These are phyloP conservation scores for Aethionema arabicum DNA, from an alignment of 345 rosid genomes.

Conservation along the genomic window DNA sequence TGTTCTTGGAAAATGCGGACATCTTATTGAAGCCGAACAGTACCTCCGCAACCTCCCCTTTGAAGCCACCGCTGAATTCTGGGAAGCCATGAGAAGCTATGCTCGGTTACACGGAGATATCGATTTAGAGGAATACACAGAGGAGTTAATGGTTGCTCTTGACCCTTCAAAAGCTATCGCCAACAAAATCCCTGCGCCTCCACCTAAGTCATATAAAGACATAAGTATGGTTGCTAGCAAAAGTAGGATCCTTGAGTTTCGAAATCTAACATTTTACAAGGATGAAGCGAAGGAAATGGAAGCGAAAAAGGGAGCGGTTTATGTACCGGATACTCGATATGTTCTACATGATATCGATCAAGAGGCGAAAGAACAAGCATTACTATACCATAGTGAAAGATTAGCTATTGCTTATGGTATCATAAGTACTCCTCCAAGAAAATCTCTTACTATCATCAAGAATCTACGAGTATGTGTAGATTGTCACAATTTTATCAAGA, in stretches of 20 bases:
- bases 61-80: conserved; percentile 54
- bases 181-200: conserved; percentile 56
- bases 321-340: conserved; percentile 67
- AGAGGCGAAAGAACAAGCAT: conserved; percentile 79
- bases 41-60: conserved; percentile 57
- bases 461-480: conserved; percentile 75
- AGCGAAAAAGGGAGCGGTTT: conserved; percentile 49
- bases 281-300: conserved; percentile 66
- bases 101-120: conserved; percentile 63
- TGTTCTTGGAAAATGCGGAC: conserved; percentile 69
- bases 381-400: conserved; percentile 76
- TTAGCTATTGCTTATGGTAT: conserved; percentile 83
- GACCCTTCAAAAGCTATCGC: conserved; percentile 55
- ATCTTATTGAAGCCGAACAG: conserved; percentile 55
- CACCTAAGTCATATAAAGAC: conserved; percentile 50
- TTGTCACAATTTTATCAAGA: conserved; percentile 82
- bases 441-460: conserved; percentile 67
- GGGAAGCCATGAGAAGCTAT: conserved; percentile 59
- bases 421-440: conserved; percentile 67
- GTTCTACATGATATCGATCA: conserved; percentile 83
- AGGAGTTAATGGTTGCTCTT: conserved; percentile 56
- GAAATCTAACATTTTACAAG: conserved; percentile 59
- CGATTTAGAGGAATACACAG: conserved; percentile 63
- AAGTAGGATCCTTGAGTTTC: conserved; percentile 56
- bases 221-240: conserved; percentile 67